A percentile compares a stretch with the other conserved stretches of the same genome.
phyloP scores from a whole-genome alignment of 768 basidiomycete genomes.

The Pleurotus ostreatus region DNA sequence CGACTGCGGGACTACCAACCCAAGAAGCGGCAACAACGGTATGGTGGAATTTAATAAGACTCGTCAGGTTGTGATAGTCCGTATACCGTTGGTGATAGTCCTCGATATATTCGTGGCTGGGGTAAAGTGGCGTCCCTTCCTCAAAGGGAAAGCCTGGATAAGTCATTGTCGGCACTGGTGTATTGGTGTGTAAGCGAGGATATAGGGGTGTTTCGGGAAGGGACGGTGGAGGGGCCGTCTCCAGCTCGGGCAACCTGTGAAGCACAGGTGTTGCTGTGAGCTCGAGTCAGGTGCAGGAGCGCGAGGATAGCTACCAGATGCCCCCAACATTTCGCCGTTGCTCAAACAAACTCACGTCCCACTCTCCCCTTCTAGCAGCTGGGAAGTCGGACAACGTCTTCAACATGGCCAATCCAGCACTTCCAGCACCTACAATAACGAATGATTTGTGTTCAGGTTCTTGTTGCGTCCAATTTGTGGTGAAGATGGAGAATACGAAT shows the following conservation, averaged over 20 bases:
- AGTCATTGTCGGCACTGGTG: conserved; percentile 54
- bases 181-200: conserved; percentile 50
- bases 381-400: conserved; percentile 48
- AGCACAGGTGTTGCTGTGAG: background rate
- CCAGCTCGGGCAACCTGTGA: conserved; percentile 29
- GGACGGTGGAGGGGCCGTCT: conserved; percentile 31
- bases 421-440: conserved; percentile 56
- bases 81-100: conserved; percentile 45
- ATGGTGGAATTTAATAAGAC: conserved; percentile 39
- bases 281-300: background rate
- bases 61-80: conserved; percentile 30
- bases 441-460: conserved; percentile 35
- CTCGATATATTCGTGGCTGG: conserved; percentile 40
- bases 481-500: conserved; percentile 17
- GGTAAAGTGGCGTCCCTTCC: conserved; percentile 45
- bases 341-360: conserved; percentile 52
- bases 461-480: conserved; percentile 4
- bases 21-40: conserved; percentile 39
- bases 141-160: conserved; percentile 53
- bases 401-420: conserved; percentile 49
- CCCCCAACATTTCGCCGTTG: conserved; percentile 51
- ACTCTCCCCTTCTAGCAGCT: conserved; percentile 26
- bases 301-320: conserved; percentile 37
- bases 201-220: conserved; percentile 55
- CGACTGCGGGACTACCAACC: conserved; percentile 32